Percentiles rank a stretch among this genome's conserved stretches.
Conservation (phyloP, 345 rosid species). For the Angophora floribunda region DNA sequence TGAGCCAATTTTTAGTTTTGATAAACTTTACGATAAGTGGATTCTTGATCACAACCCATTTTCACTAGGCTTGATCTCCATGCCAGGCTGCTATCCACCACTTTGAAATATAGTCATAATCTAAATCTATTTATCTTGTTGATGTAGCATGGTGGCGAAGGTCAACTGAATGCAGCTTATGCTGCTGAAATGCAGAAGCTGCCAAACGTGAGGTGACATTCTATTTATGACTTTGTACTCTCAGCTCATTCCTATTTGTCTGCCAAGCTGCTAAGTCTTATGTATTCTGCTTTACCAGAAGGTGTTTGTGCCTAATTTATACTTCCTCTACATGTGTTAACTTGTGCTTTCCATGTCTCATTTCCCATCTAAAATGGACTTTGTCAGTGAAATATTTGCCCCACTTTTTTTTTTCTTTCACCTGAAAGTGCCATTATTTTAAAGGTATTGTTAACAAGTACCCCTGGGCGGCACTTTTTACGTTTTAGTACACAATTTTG, state of each 20-base stretch:
- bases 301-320: neutral
- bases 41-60: neutral
- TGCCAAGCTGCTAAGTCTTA: neutral
- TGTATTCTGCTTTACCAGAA: neutral
- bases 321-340: neutral
- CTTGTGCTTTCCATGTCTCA: neutral
- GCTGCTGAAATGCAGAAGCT: constrained; percentile 73
- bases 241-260: neutral
- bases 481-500: neutral
- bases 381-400: neutral
- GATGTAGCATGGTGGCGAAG: constrained; percentile 83
- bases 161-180: constrained; percentile 67
- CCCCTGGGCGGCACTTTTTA: neutral
- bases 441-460: neutral
- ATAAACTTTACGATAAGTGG: neutral
- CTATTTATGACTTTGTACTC: neutral
- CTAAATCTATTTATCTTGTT: neutral
- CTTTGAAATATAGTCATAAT: neutral
- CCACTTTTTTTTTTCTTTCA: neutral
- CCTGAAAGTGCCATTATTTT: neutral
- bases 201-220: constrained; percentile 78
- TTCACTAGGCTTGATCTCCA: neutral
- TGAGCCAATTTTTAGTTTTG: neutral
- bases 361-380: neutral
- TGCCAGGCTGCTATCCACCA: neutral